Evolutionary conservation across 768 basidiomycete species (phyloP), one percentile per base, ranked within the genome.

Genomic region (Mycena vitilis): DNA sequence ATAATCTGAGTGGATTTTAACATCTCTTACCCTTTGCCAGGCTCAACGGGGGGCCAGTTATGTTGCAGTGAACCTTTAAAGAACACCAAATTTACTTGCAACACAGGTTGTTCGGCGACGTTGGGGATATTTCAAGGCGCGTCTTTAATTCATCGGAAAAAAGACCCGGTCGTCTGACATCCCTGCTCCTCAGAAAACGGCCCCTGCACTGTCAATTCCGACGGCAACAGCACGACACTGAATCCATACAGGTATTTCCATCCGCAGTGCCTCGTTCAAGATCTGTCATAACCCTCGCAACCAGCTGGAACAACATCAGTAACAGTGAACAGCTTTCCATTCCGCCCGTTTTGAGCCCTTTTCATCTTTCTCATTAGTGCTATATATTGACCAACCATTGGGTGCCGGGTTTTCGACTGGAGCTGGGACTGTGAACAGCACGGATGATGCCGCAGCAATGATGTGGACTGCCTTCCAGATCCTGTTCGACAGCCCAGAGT

Each of bases 331-430:
- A 79, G 82, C 38, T 83, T 80, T 70, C 79, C 82, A 38, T 82
- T 82, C 71, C 81, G 34, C 15, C 13, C 22, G n/a, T 48, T 34
- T 66, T 60, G 9, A 15, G 55, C 2, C 10, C 82, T 61, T 82
- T 56, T 22, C 36, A 30, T 23, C 81, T 18, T 18, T 10, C 20
- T 23, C 20, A 20, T 10, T 47, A 86, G 85, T 87, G 63, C 79
- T 86, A 40, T 86, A 85, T 67, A 83, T 86, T 40, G 85, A 86
- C 71, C 83, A 85, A 62, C 85, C 85, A 12, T 80, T 85, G 22
- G 82, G 82, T 0, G 78, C 83, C 0, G 85, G 85, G 2, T 85
- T 84, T 71, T 86, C 84, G 2, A 81, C 80, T 44, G 84, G 85
- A 10, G 77, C 72, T 1, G 77, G 78, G 36, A 76, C 78, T 1